Evolutionary conservation across 441 rosid genomes (phyloP), one percentile per base, ranked within the genome.

Genomic region (Erysimum pusillum): DNA sequence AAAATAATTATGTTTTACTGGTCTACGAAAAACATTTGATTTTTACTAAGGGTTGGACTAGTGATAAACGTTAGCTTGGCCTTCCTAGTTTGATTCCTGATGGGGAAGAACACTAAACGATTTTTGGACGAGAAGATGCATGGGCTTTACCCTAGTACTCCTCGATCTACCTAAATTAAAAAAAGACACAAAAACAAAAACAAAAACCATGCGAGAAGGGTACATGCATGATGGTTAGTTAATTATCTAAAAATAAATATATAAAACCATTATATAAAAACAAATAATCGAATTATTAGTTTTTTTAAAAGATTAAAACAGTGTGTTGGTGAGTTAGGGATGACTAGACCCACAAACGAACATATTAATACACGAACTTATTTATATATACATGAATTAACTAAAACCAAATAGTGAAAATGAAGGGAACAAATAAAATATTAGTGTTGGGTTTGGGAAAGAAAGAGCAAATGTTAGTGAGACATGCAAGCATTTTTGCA

Each of bases 401-500:
- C 54, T 13, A 11, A 59, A 46, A 48, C 9, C 9, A 61, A 36
- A 32, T 18, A 51, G 9, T 63, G 51, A 70, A 22, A 70, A 71
- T 53, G 64, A 53, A 42, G 34, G 70, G 76, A 58, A 66, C 58
- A 42, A 8, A 52, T 53, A 42, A 66, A 67, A 48, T 20, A 73
- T 12, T 44, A 42, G 41, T 68, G 71, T 78, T 67, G 74, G 78
- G 78, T 67, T 67, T 73, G 65, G 74, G 63, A 39, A 78, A 73
- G 63, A 67, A 67, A 61, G 63, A 35, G 65, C 52, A 78, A 66
- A 73, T 78, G 68, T 58, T 66, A 67, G 75, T 73, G 81, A 73
- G 68, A 73, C 81, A 78, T 73, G 66, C 69, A 78, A 59, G 77
- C 81, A 60, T 72, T 73, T 67, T 78, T 78, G 74, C 77, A 66